Base-by-base conservation (phyloP, 2,329 filamentous ascomycete genomes). In the Graphiopsis chlorocephala region DNA sequence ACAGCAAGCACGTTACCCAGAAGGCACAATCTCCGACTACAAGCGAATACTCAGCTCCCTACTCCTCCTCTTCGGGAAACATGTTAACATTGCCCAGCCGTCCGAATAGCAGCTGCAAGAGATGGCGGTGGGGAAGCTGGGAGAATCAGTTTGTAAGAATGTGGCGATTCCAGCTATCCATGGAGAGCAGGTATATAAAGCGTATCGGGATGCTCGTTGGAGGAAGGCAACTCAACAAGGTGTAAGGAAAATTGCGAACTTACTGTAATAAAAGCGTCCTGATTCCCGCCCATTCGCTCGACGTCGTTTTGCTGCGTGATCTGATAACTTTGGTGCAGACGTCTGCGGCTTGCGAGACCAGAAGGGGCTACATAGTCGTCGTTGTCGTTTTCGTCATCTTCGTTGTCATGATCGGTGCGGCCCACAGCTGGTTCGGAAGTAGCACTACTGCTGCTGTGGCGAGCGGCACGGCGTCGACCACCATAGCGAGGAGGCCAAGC, bases 271-370 rank as follows among this genome's bases (percentile, higher is more conserved):
- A 81, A 83, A 47, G 83, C 83, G 66, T 88, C 85, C 64, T 82
- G 81, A 69, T 84, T 81, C 15, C 85, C 85, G 17, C 83, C 85
- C 67, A 82, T 83, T 35, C 85, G 81, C 64, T 86, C 81, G 66
- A 84, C 81, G 69, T 89, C 86, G 70, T 90, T 90, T 70, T 86
- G 81, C 66, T 81, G 84, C 63, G 83, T 86, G 70, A 90, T 90
- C 65, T 83, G 81, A 64, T 89, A 87, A 61, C 81, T 82, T 61
- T 86, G 79, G 42, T 88, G 82, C 78, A 89, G 83, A 11, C 85
- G 80, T 69, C 84, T 86, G 45, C 85, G 78, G 68, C 85, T 88
- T 28, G 77, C 73, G 14, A 89, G 79, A 1, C 85, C 85, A 20
- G 75, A 77, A 5, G 72, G 69, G 5, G 77, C 75, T 26, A 80